Evolutionary conservation across 768 basidiomycete genomes (phyloP), one percentile per base, ranked within the genome.

Genomic region (Boletus barrowsii): DNA sequence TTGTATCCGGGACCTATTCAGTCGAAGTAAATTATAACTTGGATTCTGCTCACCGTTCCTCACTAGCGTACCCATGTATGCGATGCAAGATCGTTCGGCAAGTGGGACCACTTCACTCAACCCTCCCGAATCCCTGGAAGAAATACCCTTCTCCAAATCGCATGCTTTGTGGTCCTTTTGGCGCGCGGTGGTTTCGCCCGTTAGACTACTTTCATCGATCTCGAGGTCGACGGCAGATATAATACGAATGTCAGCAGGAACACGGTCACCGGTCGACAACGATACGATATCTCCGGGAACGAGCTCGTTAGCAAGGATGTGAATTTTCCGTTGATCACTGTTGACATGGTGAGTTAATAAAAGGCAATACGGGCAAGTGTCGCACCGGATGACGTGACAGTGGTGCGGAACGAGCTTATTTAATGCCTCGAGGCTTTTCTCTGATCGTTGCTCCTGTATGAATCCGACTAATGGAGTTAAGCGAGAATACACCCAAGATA

Each of bases 381-480:
- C 70, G 20, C 55, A 76, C 72, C 94, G 88, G 50, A 90, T 78
- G 56, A 97, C 85, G 66, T 95, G 93, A 67, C 93, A 96, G 68
- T 96, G 93, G 69, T 98, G 95, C 0, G 95, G 95, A 20, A 98
- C 95, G 40, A 98, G 87, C 71, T 95, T 97, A 75, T 94, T 97
- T 33, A 98, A 77, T 0, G 95, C 93, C 71, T 97, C 93, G 26
- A 98, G 76, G 55, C 90, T 93, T 73, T 97, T 86, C 68, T 98
- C 95, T 1, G 96, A 98, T 32, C 95, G 81, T 56, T 89, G 84
- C 70, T 98, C 95, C 71, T 98, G 95, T 30, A 98, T 84, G 65
- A 98, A 98, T 10, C 93, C 96, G 58, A 98, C 95, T 80, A 44
- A 51, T 5, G 45, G 20, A 29, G 18, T 20, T 32, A 24, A 15